These are phyloP conservation scores for Alternaria consortialis DNA, from an alignment of 2,329 filamentous ascomycete species.

Conservation along the genomic window DNA sequence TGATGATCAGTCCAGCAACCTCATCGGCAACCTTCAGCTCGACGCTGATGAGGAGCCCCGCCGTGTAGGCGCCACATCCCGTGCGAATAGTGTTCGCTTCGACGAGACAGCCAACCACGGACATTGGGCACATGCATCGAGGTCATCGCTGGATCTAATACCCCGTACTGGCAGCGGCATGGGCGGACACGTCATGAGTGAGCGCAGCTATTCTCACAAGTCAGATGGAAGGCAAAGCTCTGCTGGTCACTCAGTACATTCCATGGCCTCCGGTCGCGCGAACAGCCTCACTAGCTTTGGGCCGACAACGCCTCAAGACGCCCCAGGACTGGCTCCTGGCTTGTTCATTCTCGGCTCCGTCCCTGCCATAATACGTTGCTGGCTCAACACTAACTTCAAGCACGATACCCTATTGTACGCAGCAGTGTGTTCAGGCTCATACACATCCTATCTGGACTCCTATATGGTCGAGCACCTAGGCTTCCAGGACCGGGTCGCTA, in stretches of 20 bases:
- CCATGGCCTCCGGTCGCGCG: conserved; percentile 78
- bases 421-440: conserved; percentile 90
- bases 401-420: conserved; percentile 90
- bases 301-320: conserved; percentile 78
- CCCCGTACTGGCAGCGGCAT: conserved; percentile 82
- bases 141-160: conserved; percentile 84
- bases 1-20: conserved; percentile 82
- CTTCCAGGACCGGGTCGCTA: conserved; percentile 71
- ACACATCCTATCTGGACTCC: conserved; percentile 82
- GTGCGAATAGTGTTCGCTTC: conserved; percentile 96
- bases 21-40: conserved; percentile 82
- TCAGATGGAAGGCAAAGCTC: conserved; percentile 96
- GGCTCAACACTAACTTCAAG: conserved; percentile 89
- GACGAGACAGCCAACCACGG: conserved; percentile 94
- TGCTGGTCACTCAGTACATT: conserved; percentile 83
- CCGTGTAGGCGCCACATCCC: conserved; percentile 83
- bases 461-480: conserved; percentile 78
- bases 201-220: conserved; percentile 91
- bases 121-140: conserved; percentile 83
- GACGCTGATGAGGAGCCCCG: conserved; percentile 88
- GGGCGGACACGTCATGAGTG: conserved; percentile 81
- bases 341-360: conserved; percentile 87
- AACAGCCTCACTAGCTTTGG: conserved; percentile 76
- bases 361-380: conserved; percentile 93
- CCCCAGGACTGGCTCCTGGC: conserved; percentile 80